A percentile compares a stretch with the other conserved stretches of the same genome.
Conservation (phyloP, 805 yeast genomes). For the Sungouiozyma ichnusensis region DNA sequence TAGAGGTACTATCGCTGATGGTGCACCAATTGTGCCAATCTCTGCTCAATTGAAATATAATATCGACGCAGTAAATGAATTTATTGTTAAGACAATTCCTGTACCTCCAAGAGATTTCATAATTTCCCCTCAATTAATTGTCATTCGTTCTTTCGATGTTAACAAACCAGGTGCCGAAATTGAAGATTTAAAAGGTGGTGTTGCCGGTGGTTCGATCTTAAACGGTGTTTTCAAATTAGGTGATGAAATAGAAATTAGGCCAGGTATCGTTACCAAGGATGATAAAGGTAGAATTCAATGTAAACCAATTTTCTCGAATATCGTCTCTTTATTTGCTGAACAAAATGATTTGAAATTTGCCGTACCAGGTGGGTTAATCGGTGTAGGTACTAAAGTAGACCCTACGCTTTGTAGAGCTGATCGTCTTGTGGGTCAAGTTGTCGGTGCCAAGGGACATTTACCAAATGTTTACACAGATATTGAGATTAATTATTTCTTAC, state of each 20-base stretch:
- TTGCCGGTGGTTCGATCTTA: slow-evolving; percentile 97
- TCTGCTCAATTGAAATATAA: slow-evolving; percentile 98
- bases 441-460: slow-evolving; percentile 91
- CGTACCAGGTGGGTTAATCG: slow-evolving; percentile 99
- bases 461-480: slow-evolving; percentile 96
- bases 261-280: slow-evolving; percentile 96
- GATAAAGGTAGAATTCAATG: slow-evolving; percentile 82
- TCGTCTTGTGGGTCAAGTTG: slow-evolving; percentile 97
- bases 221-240: slow-evolving; percentile 95
- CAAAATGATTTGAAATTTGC: slow-evolving; percentile 96
- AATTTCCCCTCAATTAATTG: slow-evolving; percentile 90
- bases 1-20: slow-evolving; percentile 97
- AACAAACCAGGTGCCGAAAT: slow-evolving; percentile 98
- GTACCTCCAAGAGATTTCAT: slow-evolving; percentile 92
- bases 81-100: slow-evolving; percentile 86
- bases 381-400: slow-evolving; percentile 98
- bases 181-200: slow-evolving; percentile 97
- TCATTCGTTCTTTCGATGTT: slow-evolving; percentile 96
- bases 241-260: slow-evolving; percentile 97
- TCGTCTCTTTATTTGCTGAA: slow-evolving; percentile 92
- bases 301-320: slow-evolving; percentile 89
- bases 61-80: slow-evolving; percentile 96
- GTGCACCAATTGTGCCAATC: slow-evolving; percentile 97
- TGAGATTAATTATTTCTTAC: slow-evolving; percentile 91
- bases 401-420: slow-evolving; percentile 99